Base-by-base conservation (phyloP, 164 flowering plant species). In the Dillenia turbinata region DNA sequence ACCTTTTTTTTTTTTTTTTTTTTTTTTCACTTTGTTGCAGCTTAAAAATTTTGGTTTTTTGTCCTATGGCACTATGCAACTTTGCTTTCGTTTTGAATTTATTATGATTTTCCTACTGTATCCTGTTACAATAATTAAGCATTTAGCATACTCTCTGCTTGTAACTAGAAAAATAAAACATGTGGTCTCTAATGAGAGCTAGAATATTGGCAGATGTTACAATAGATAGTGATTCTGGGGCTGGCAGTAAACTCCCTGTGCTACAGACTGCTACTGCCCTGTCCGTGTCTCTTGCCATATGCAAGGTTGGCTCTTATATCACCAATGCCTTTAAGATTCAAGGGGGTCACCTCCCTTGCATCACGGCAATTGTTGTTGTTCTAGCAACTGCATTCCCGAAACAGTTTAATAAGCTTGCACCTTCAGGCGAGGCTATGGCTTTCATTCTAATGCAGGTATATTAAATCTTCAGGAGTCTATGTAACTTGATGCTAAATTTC, bases 371-470 rank as follows among this genome's bases (percentile, higher is more conserved):
- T 53, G 85, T 81, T 50, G 85, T 93, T 47, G n/a, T 76, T 60
- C 57, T 90, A 55, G 95, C 96, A 57, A 87, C 92, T 54, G 16
- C 66, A 2, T 66, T 89, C 64, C 95, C 96, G 13, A 64, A 59
- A 44, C 78, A 73, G 8, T 78, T 85, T 72, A 72, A 73, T 55
- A 52, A 69, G 62, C 88, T 90, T 62, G 98, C 95, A 56, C 95
- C 94, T 65, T 69, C 92, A 57, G 91, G 90, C 44, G 91, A 93
- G 47, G 76, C 85, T 56, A 62, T 85, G 66, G 84, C 97, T 63
- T 17, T 83, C 65, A 73, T 90, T 46, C 73, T 87, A 61, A 81
- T 90, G 89, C 96, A 90, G 97, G 98, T 85, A 72, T 56, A 60
- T 53, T 3, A 63, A 33, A 33, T 26, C 12, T 22, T 54, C 50